These are phyloP conservation scores for Echium plantagineum DNA, from an alignment of 257 asterid genomes.

Conservation along the genomic window DNA sequence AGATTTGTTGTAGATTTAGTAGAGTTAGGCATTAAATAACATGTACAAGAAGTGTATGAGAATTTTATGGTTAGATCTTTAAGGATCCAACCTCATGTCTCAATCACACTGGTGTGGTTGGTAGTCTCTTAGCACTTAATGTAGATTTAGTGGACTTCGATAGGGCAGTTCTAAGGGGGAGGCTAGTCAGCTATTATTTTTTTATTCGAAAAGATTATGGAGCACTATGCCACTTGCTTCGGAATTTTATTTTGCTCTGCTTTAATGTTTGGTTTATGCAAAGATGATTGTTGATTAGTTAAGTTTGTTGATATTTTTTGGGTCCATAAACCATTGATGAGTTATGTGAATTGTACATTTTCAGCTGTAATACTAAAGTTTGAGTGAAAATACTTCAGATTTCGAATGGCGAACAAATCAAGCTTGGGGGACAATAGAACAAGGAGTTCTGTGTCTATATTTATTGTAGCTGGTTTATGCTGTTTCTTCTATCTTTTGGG, in stretches of 20 bases:
- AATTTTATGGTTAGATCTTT: background rate
- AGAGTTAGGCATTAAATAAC: background rate
- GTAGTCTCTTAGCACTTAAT: background rate
- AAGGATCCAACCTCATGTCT: background rate
- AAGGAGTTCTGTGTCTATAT: conserved; percentile 68
- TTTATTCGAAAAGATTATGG: too few relatives aligned
- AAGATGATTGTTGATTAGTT: background rate
- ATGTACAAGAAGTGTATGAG: background rate
- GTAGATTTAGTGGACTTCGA: background rate
- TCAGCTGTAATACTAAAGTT: conserved; percentile 6
- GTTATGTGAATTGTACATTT: background rate
- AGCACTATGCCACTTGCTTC: too few relatives aligned
- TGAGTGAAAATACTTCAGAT: conserved; percentile 31
- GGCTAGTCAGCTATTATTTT: too few relatives aligned
- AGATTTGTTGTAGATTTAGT: background rate
- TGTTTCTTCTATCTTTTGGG: conserved; percentile 91
- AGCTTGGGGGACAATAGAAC: conserved; percentile 62
- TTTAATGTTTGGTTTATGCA: background rate
- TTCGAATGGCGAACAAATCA: conserved; percentile 67
- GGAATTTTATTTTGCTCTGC: background rate
- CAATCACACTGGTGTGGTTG: background rate
- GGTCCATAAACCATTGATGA: background rate
- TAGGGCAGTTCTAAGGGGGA: too few relatives aligned
- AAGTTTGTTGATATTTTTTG: background rate
- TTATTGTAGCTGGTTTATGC: conserved; percentile 83